Evolutionary conservation across 805 yeast species (phyloP).

Genomic region (Saccharomyces paradoxus): DNA sequence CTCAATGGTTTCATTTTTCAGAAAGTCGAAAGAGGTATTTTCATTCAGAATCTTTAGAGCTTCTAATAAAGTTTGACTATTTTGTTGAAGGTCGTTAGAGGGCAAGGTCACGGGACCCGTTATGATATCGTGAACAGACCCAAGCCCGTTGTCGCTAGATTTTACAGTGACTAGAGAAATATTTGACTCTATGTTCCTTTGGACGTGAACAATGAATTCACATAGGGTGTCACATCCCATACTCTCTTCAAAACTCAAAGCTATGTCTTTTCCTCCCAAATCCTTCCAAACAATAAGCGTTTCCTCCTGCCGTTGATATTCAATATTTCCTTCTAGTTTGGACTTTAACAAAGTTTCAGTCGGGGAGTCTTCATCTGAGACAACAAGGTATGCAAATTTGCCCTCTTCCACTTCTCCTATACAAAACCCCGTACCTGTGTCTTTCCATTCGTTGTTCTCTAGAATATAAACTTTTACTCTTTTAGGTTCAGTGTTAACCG

Average conservation of each 20-base stretch:
- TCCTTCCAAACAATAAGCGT: slow-evolving; percentile 94
- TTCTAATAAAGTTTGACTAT: slow-evolving; percentile 38
- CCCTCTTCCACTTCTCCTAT: slow-evolving; percentile 48
- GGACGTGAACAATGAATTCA: slow-evolving; percentile 66
- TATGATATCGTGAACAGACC: slow-evolving; percentile 59
- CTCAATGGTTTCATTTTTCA: slow-evolving; percentile 51
- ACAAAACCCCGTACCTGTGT: slow-evolving; percentile 88
- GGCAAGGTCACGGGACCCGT: slow-evolving; percentile 78
- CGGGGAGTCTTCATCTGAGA: slow-evolving; percentile 59
- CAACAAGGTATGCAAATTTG: slow-evolving; percentile 51
- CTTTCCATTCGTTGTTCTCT: slow-evolving; percentile 79
- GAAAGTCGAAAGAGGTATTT: slow-evolving; percentile 50
- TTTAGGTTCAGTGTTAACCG: slow-evolving; percentile 40
- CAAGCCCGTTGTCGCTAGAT: slow-evolving; percentile 40
- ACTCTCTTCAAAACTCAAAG: slow-evolving; percentile 84
- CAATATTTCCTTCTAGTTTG: slow-evolving; percentile 62
- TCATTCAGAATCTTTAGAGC: slow-evolving; percentile 52
- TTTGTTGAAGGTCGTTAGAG: slow-evolving; percentile 39
- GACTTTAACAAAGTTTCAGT: slow-evolving; percentile 55
- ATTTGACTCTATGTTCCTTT: slow-evolving; percentile 50
- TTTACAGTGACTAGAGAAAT: slow-evolving; percentile 69
- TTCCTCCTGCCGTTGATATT: slow-evolving; percentile 89
- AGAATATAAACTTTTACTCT: slow-evolving; percentile 88
- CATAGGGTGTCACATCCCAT: slow-evolving; percentile 81
- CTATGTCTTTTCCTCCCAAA: slow-evolving; percentile 60